Conservation (phyloP, 352 stramenopile genomes). For the Blastocystis sp. region DNA sequence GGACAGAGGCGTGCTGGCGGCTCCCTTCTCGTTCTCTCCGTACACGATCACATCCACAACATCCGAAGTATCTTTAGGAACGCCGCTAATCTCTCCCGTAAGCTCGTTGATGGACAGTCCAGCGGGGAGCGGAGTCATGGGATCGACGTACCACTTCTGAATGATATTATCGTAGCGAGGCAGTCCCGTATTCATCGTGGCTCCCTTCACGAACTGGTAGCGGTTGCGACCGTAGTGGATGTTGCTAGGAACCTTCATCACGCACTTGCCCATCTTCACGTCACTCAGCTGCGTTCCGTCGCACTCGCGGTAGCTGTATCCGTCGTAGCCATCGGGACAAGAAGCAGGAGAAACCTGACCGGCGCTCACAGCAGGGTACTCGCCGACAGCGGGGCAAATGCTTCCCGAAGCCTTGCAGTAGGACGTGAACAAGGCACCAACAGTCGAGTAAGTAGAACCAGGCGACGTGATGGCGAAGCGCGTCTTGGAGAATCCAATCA, state of each 20-base stretch:
- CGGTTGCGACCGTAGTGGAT: neutral
- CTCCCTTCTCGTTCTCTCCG: constrained; percentile 3
- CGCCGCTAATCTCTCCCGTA: neutral
- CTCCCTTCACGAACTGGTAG: neutral
- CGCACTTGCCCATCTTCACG: neutral
- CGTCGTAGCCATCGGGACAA: neutral
- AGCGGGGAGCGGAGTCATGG: neutral
- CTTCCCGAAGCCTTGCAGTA: neutral
- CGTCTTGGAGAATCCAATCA: neutral
- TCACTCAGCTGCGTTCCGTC: neutral
- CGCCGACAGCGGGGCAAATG: neutral
- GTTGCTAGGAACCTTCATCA: neutral
- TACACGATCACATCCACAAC: neutral
- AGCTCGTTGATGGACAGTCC: neutral
- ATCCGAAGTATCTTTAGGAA: neutral
- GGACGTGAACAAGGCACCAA: neutral
- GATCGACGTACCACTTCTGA: neutral
- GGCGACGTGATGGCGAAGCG: neutral
- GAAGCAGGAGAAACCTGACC: neutral
- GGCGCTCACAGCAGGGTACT: neutral
- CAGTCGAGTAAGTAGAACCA: neutral
- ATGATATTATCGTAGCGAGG: neutral
- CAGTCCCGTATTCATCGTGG: neutral
- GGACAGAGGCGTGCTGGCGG: neutral
- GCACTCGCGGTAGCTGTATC: neutral